Conservation (phyloP, 768 basidiomycete species). For the Boletus rufocinnamomeus region DNA sequence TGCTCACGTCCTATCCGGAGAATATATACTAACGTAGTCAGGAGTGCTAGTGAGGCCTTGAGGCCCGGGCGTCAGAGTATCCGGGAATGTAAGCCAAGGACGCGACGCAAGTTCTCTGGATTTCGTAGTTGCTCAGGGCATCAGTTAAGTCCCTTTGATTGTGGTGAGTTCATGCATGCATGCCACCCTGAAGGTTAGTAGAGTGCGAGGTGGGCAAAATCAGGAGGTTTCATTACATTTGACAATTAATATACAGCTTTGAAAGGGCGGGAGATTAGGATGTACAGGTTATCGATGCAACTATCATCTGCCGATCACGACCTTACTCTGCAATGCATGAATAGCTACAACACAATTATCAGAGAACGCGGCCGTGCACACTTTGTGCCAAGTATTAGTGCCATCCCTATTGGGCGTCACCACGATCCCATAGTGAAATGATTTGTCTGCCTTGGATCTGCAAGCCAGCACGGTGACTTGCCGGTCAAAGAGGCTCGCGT, state of each 20-base stretch:
- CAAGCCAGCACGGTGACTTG: slow-evolving; percentile 6
- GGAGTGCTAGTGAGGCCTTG: neutral
- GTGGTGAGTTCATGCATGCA: too few species aligned
- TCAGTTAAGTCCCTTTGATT: slow-evolving; percentile 4
- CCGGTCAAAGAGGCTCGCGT: slow-evolving; percentile 7
- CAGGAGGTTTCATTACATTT: neutral
- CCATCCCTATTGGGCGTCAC: slow-evolving; percentile 4
- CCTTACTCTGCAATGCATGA: neutral
- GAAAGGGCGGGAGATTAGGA: neutral
- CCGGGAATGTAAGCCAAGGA: slow-evolving; percentile 4
- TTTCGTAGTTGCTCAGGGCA: neutral
- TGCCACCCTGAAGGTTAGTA: too few species aligned
- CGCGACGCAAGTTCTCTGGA: slow-evolving; percentile 3
- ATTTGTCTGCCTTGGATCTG: slow-evolving; percentile 9
- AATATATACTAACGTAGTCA: slow-evolving; percentile 3
- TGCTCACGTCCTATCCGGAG: neutral
- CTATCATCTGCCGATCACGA: slow-evolving; percentile 8
- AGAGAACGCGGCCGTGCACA: slow-evolving; percentile 14
- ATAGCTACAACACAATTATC: neutral
- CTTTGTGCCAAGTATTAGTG: slow-evolving; percentile 4
- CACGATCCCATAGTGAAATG: slow-evolving; percentile 14
- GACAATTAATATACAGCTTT: neutral
- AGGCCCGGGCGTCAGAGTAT: neutral
- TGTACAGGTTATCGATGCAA: neutral
- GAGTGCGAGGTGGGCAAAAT: neutral